Evolutionary conservation across 331 rosid genomes (phyloP).

Genomic region (Pyracantha coccinea): DNA sequence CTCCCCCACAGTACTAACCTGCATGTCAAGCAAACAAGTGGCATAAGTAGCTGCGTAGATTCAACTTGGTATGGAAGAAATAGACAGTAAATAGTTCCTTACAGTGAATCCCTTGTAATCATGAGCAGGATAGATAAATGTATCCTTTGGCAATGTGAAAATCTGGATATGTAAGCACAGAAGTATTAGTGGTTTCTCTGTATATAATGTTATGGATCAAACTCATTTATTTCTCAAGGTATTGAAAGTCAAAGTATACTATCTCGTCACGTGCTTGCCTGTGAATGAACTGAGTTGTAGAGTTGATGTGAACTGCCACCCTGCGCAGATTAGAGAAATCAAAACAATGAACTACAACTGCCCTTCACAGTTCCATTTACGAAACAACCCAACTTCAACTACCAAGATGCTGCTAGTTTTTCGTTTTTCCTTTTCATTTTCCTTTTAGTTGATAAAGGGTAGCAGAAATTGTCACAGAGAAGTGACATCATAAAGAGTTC

Average conservation of each 20-base stretch:
- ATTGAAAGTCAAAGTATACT: not conserved
- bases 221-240: not conserved
- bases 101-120: conserved; percentile 93
- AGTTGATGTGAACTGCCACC: conserved; percentile 93
- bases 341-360: conserved; percentile 1
- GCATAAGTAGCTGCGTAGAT: conserved; percentile 16
- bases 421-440: not conserved
- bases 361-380: not conserved
- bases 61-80: not conserved
- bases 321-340: conserved; percentile 35
- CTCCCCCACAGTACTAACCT: conserved; percentile 86
- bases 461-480: not conserved
- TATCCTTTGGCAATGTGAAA: conserved; percentile 67
- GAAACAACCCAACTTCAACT: not conserved
- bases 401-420: not conserved
- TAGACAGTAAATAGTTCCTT: conserved; percentile 13
- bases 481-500: not conserved
- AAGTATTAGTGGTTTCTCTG: conserved; percentile 1
- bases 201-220: not conserved
- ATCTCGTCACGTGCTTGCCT: conserved; percentile 45
- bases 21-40: conserved; percentile 23
- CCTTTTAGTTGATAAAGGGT: not conserved
- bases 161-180: conserved; percentile 44
- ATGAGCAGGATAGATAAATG: conserved; percentile 81
- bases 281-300: conserved; percentile 84